A percentile compares a stretch with the other conserved stretches of the same genome.
Evolutionary conservation across 2,329 filamentous ascomycete genomes (phyloP).

Genomic region (Xylariaceae sp.): DNA sequence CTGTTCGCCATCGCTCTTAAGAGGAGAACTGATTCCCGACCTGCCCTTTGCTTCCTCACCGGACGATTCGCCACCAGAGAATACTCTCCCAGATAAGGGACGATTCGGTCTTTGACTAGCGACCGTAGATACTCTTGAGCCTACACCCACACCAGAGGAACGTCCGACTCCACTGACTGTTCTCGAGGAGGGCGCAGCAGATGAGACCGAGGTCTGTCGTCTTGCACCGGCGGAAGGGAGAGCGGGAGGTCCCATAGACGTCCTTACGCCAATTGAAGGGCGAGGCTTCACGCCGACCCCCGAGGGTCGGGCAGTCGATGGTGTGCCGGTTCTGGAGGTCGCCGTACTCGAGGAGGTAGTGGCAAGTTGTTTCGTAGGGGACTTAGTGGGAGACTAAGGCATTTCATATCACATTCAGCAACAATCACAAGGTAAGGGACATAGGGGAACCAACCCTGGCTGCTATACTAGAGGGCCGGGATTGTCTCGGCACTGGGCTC

Average conservation of each 20-base stretch:
- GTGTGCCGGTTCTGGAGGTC: constrained; percentile 63
- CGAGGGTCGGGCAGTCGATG: constrained; percentile 52
- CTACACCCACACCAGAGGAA: constrained; percentile 33
- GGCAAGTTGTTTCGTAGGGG: constrained; percentile 70
- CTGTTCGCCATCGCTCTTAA: constrained; percentile 52
- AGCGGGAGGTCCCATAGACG: constrained; percentile 67
- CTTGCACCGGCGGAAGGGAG: constrained; percentile 43
- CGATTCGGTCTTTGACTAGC: constrained; percentile 38
- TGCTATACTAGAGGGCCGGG: constrained; percentile 54
- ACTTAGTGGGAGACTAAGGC: constrained; percentile 70
- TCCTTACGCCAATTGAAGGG: constrained; percentile 53
- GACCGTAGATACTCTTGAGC: constrained; percentile 34
- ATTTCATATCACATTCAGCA: neutral
- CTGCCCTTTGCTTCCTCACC: constrained; percentile 41
- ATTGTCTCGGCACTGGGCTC: constrained; percentile 61
- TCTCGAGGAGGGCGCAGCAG: constrained; percentile 36
- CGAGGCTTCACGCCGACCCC: constrained; percentile 51
- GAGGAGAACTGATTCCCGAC: constrained; percentile 43
- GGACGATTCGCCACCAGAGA: constrained; percentile 47
- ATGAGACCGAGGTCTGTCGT: constrained; percentile 45
- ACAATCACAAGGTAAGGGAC: constrained; percentile 1
- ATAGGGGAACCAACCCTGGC: constrained; percentile 18
- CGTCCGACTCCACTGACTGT: constrained; percentile 33
- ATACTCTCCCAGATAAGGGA: constrained; percentile 39
- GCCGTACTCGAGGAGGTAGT: constrained; percentile 53